Conservation (phyloP, 345 rosid genomes). For the Lagerstroemia speciosa region DNA sequence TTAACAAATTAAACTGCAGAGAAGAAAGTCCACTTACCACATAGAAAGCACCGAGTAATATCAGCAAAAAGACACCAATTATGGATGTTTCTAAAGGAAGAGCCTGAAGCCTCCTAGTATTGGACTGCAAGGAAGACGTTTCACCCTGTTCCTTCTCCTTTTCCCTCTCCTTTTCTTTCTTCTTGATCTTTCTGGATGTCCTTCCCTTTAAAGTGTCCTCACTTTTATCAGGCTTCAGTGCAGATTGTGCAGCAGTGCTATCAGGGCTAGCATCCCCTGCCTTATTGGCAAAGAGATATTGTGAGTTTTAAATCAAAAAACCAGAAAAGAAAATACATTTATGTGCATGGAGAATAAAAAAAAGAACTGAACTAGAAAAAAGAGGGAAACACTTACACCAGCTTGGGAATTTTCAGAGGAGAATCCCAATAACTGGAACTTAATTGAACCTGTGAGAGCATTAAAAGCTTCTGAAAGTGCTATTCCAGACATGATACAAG, state of each 20-base stretch:
- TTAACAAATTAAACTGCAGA: background rate
- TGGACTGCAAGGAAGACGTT: conserved; percentile 39
- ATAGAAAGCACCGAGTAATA: conserved; percentile 88
- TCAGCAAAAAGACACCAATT: conserved; percentile 69
- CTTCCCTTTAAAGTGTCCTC: conserved; percentile 16
- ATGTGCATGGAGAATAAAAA: background rate
- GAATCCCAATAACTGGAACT: conserved; percentile 62
- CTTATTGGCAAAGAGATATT: conserved; percentile 38
- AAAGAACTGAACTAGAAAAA: background rate
- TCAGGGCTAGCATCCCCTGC: conserved; percentile 47
- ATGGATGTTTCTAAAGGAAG: conserved; percentile 79
- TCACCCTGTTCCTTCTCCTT: conserved; percentile 36
- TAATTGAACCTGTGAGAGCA: conserved; percentile 80
- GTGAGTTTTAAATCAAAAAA: background rate
- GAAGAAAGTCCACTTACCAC: conserved; percentile 54
- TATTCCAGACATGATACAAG: conserved; percentile 97
- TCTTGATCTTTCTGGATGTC: conserved; percentile 19
- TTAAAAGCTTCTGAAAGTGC: conserved; percentile 96
- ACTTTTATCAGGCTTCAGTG: conserved; percentile 11
- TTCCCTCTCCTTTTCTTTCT: conserved; percentile 34
- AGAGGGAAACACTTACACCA: conserved; percentile 42
- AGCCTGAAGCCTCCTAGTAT: conserved; percentile 55
- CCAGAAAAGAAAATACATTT: background rate
- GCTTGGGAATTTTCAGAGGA: conserved; percentile 27
- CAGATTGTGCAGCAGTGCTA: conserved; percentile 20